A percentile compares a stretch with the other conserved stretches of the same genome.
Evolutionary conservation across 2,329 filamentous ascomycete species (phyloP).

Genomic region (Orbilia javanica): DNA sequence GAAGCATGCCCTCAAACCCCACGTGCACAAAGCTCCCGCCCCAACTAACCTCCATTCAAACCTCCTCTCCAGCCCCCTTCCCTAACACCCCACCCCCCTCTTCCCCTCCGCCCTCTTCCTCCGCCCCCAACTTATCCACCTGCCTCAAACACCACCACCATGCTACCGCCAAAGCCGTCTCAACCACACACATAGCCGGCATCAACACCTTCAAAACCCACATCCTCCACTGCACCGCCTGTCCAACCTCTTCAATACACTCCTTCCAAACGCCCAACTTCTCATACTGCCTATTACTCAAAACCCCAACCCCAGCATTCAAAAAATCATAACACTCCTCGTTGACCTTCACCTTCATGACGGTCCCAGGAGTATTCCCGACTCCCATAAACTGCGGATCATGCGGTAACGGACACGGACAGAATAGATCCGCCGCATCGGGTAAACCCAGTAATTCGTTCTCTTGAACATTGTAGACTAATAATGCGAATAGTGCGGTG

Average conservation of each 20-base stretch:
- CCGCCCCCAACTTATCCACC: constrained; percentile 9
- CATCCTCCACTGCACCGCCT: constrained; percentile 29
- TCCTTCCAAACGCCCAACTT: constrained; percentile 9
- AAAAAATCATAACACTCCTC: neutral
- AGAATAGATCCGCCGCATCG: neutral
- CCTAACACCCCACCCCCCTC: neutral
- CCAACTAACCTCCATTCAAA: neutral
- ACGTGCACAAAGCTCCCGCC: too few relatives aligned
- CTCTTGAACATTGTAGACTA: constrained; percentile 25
- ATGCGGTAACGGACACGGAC: constrained; percentile 4
- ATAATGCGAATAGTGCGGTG: constrained; percentile 25
- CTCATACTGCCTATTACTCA: neutral
- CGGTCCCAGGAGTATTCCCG: too few relatives aligned
- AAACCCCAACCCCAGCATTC: neutral
- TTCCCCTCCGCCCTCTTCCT: neutral
- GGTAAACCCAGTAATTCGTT: neutral
- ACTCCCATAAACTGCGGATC: too few relatives aligned
- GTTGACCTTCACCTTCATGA: neutral
- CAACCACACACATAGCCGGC: constrained; percentile 29
- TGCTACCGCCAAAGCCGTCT: constrained; percentile 8
- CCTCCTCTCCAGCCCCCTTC: neutral
- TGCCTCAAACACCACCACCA: constrained; percentile 46
- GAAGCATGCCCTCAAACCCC: too few relatives aligned
- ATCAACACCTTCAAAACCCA: constrained; percentile 40
- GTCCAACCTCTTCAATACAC: constrained; percentile 30